phyloP scores from a whole-genome alignment of 371 early-diverging fungal species.

The Mortierella sp. region DNA sequence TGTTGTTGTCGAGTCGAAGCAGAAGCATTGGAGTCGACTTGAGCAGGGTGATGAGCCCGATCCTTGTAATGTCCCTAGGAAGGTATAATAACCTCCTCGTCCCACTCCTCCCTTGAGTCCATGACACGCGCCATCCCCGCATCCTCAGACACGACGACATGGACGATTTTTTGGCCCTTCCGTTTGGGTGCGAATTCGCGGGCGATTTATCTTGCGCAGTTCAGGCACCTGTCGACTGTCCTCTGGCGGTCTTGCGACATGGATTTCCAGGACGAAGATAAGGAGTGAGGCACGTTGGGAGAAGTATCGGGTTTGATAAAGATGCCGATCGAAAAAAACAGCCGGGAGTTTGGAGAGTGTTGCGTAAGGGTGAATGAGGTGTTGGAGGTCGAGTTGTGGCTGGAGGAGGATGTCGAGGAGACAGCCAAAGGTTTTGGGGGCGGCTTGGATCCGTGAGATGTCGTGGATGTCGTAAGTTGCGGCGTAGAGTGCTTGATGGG shows the following conservation, averaged over 20 bases:
- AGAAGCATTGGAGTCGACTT: not conserved
- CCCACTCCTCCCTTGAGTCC: slow-evolving; percentile 34
- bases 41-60: not conserved
- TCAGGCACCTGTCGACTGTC: slow-evolving; percentile 15
- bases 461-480: slow-evolving; percentile 22
- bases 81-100: slow-evolving; percentile 30
- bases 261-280: slow-evolving; percentile 9
- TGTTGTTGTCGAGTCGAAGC: not conserved
- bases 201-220: slow-evolving; percentile 34
- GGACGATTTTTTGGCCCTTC: slow-evolving; percentile 30
- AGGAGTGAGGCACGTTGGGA: not conserved
- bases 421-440: slow-evolving; percentile 35
- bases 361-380: slow-evolving; percentile 28
- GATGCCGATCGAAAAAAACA: slow-evolving; percentile 26
- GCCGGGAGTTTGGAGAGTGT: slow-evolving; percentile 29
- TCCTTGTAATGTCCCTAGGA: slow-evolving; percentile 17
- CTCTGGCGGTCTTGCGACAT: slow-evolving; percentile 5
- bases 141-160: slow-evolving; percentile 29
- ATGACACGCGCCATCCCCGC: slow-evolving; percentile 15
- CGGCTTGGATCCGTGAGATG: slow-evolving; percentile 12
- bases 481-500: slow-evolving; percentile 19
- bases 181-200: slow-evolving; percentile 35
- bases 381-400: slow-evolving; percentile 18
- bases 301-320: slow-evolving; percentile 7
- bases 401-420: slow-evolving; percentile 31